These are phyloP conservation scores for Boletellus sp. DNA, from an alignment of 768 basidiomycete species.

Conservation along the genomic window DNA sequence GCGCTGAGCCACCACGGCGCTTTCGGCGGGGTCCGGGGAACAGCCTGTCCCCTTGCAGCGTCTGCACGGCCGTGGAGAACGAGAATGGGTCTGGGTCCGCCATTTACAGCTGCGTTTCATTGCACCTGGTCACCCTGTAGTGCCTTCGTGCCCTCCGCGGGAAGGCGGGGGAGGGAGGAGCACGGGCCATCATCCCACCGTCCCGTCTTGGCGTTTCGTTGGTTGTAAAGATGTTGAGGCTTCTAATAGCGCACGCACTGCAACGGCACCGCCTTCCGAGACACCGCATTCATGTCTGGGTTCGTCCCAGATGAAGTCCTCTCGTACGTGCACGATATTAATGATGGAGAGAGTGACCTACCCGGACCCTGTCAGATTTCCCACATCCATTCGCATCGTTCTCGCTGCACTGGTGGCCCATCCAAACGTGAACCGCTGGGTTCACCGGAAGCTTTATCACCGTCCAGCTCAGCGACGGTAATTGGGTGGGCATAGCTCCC, in stretches of 20 bases:
- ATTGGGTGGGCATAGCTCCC: constrained; percentile 5
- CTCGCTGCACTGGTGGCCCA: neutral
- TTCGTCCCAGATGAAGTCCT: neutral
- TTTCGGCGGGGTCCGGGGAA: no score
- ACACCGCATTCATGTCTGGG: neutral
- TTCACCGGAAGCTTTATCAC: constrained; percentile 13
- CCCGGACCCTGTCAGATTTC: neutral
- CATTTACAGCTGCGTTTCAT: no score
- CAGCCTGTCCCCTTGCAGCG: no score
- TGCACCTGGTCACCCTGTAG: no score
- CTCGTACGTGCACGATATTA: no score
- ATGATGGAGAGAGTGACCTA: no score
- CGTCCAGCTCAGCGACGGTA: constrained; percentile 13
- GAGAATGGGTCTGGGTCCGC: no score
- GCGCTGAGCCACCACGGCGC: no score
- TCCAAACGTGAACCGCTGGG: neutral
- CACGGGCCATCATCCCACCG: no score
- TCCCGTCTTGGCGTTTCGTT: constrained; percentile 4
- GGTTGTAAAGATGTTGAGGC: constrained; percentile 2
- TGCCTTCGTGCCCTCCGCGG: neutral
- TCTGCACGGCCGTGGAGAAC: no score
- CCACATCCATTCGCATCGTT: constrained; percentile 1
- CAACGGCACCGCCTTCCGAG: constrained; percentile 12
- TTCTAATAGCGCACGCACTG: constrained; percentile 3
- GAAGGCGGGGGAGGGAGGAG: no score